Evolutionary conservation across 176 grass and related monocot species (phyloP).

Genomic region (Bonia amplexicaulis): DNA sequence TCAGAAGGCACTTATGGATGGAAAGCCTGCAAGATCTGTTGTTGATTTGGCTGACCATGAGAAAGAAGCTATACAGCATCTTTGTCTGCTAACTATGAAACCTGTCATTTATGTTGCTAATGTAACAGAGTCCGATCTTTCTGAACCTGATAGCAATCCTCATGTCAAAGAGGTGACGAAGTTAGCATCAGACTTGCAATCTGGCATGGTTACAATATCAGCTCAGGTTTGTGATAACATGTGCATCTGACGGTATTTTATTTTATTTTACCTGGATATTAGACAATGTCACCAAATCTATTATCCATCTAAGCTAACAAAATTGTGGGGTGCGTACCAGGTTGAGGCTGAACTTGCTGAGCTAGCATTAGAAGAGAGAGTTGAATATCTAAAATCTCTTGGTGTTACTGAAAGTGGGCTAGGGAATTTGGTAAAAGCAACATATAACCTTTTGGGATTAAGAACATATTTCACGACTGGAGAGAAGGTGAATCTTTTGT

Average conservation of each 20-base stretch:
- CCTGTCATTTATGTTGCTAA: conserved; percentile 98
- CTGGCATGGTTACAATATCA: conserved; percentile 91
- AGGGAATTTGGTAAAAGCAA: conserved; percentile 92
- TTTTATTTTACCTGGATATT: background rate
- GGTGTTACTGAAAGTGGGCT: conserved; percentile 89
- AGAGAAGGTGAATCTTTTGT: conserved; percentile 68
- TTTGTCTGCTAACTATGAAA: conserved; percentile 94
- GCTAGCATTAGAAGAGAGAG: conserved; percentile 82
- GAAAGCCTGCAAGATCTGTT: conserved; percentile 88
- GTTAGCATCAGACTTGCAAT: conserved; percentile 75
- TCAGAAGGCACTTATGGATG: conserved; percentile 61
- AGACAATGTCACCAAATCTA: background rate
- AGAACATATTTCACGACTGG: conserved; percentile 98
- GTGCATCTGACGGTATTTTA: background rate
- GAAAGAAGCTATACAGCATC: conserved; percentile 81
- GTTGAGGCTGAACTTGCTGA: conserved; percentile 96
- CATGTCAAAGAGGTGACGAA: conserved; percentile 74
- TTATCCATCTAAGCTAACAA: conserved; percentile 13
- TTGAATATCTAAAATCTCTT: conserved; percentile 84
- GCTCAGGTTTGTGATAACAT: conserved; percentile 72
- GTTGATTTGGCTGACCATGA: conserved; percentile 77
- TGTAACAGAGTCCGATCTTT: conserved; percentile 90
- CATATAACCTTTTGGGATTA: conserved; percentile 84
- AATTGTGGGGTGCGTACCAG: conserved; percentile 29
- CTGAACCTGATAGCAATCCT: conserved; percentile 67